phyloP scores from a whole-genome alignment of 495 filamentous ascomycete species.

The Tuber aestivum region DNA sequence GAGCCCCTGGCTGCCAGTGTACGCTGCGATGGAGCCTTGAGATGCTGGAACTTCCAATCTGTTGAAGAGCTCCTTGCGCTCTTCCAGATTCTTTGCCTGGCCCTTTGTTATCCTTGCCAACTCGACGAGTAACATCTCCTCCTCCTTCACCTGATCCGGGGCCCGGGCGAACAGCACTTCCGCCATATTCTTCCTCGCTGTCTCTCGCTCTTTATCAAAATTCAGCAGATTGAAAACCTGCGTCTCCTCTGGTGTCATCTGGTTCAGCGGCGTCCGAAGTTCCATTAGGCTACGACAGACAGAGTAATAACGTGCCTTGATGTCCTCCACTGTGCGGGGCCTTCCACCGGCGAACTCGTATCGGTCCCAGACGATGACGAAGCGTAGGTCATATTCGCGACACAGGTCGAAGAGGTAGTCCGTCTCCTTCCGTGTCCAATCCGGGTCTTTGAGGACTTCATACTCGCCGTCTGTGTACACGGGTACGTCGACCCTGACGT shows the following conservation, averaged over 20 bases:
- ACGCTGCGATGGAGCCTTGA: constrained; percentile 59
- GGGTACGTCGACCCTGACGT: constrained; percentile 67
- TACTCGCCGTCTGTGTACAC: constrained; percentile 84
- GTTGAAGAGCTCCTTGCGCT: constrained; percentile 83
- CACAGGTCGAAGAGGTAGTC: constrained; percentile 75
- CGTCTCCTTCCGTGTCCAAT: constrained; percentile 89
- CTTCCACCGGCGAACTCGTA: constrained; percentile 61
- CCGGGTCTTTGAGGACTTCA: constrained; percentile 60
- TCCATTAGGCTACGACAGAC: constrained; percentile 80
- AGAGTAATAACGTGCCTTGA: constrained; percentile 86
- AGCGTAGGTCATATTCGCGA: constrained; percentile 73
- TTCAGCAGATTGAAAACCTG: constrained; percentile 76
- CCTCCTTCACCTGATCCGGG: constrained; percentile 82
- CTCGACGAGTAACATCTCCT: constrained; percentile 79
- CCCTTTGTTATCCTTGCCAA: constrained; percentile 80
- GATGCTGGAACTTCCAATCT: constrained; percentile 74
- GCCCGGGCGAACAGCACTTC: constrained; percentile 68
- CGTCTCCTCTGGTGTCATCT: constrained; percentile 80
- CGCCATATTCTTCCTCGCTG: constrained; percentile 74
- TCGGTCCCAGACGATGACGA: constrained; percentile 86
- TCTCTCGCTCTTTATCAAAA: constrained; percentile 73
- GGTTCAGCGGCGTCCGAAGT: constrained; percentile 69
- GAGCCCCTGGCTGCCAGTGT: constrained; percentile 72
- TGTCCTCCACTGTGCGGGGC: constrained; percentile 71
- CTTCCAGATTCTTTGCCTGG: constrained; percentile 73